Evolutionary conservation across 176 grass and related monocot genomes (phyloP), one percentile per base, ranked within the genome.

Genomic region (Musa beccarii): DNA sequence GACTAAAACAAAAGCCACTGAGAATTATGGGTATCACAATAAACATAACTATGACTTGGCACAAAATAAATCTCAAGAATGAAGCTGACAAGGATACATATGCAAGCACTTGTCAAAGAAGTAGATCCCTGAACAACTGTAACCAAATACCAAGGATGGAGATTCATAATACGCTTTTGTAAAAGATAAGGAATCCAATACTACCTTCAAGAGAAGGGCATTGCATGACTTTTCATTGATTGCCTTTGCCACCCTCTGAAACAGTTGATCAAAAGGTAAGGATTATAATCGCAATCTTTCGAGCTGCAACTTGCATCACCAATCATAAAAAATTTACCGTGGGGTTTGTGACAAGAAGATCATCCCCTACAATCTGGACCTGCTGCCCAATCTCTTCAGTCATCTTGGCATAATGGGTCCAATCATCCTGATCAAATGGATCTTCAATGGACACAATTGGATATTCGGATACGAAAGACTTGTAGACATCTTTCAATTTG

Each of bases 391-490:
- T 78, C 80, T 96, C 89, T 16, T 86, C 81, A 49, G 93, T 96
- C 79, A 96, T 56, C 78, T 92, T 96, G 50, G 87, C 89, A 72
- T 96, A 92, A 69, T 89, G 84, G 56, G 63, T 65, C 93, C 93
- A 96, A 79, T 96, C 93, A 83, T 96, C 93, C 71, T 96, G 93
- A 66, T 96, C 93, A 52, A 92, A 96, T 19, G 93, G 90, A 74
- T 96, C 93, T 81, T 96, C 90, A 3, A 96, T 92, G 0, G 93
- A 96, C n/a, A 90, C 90, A 77, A 96, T 96, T 9, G 93, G 93
- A 82, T 96, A 96, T 29, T 92, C 93, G 4, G 85, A 83, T 52
- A 81, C 85, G 24, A 96, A 96, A 0, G 87, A 90, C 56, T 96
- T 92, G 85, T 96, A 96, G 10, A 96, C 5, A 71, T 96, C 80